phyloP scores from a whole-genome alignment of 1,284 basidiomycete species.

The Naganishia albida region DNA sequence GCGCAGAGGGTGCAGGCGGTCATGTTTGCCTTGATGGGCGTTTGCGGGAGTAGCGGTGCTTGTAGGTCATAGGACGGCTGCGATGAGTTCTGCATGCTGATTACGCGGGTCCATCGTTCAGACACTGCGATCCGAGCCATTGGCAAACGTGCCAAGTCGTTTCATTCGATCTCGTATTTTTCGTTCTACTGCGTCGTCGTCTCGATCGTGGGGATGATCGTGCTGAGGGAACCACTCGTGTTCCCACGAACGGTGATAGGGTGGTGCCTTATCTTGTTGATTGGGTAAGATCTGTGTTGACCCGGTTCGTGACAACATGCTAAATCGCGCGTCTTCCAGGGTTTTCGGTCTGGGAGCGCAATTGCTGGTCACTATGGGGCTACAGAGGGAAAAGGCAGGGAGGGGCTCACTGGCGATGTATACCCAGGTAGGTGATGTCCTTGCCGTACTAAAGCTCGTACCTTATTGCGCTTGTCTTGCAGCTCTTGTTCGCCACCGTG shows the following conservation, averaged over 20 bases:
- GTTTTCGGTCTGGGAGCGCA: conserved; percentile 65
- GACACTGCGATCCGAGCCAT: conserved; percentile 70
- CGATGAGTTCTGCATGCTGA: too few species aligned
- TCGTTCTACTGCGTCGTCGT: conserved; percentile 65
- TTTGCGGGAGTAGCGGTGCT: conserved; percentile 44
- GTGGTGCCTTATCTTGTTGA: conserved; percentile 55
- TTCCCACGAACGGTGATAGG: conserved; percentile 56
- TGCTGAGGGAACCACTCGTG: conserved; percentile 55
- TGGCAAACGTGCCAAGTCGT: conserved; percentile 69
- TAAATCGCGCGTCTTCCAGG: not conserved
- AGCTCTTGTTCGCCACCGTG: conserved; percentile 51
- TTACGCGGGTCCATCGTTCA: too few species aligned
- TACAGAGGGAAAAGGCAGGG: conserved; percentile 54
- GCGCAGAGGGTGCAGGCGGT: conserved; percentile 40
- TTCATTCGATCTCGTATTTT: conserved; percentile 72
- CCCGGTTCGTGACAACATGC: not conserved
- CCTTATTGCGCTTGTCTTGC: conserved; percentile 1
- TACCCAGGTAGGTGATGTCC: conserved; percentile 41
- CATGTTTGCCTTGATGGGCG: conserved; percentile 45
- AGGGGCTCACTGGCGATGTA: conserved; percentile 53
- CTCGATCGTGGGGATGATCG: conserved; percentile 58
- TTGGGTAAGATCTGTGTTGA: conserved; percentile 53
- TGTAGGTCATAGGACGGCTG: conserved; percentile 40
- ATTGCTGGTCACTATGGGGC: conserved; percentile 54
- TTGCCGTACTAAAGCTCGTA: not conserved